Conservation (phyloP, 2,329 filamentous ascomycete genomes). For the Colletotrichum sp. region DNA sequence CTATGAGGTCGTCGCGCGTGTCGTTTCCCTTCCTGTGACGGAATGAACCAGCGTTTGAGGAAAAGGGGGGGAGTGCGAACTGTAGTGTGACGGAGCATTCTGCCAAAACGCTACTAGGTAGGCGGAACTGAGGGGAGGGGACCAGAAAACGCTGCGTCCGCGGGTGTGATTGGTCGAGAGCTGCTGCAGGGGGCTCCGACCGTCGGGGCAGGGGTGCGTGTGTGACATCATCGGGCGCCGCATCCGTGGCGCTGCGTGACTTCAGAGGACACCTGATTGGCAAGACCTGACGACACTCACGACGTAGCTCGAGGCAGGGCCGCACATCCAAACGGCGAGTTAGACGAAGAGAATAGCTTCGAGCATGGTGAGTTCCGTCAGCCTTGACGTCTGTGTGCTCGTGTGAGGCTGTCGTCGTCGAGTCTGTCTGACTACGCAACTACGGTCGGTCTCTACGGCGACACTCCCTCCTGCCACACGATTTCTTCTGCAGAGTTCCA, state of each 20-base stretch:
- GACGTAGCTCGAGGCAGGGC: slow-evolving; percentile 3
- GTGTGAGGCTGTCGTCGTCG: background rate
- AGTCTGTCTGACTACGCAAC: background rate
- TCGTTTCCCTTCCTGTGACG: slow-evolving; percentile 16
- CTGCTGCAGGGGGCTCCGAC: background rate
- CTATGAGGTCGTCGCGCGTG: slow-evolving; percentile 18
- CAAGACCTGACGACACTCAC: slow-evolving; percentile 15
- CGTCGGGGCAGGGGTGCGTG: background rate
- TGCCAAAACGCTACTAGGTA: slow-evolving; percentile 13
- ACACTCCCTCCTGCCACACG: background rate
- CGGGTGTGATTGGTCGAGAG: background rate
- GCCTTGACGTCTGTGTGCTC: slow-evolving; percentile 19
- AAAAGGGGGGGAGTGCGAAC: background rate
- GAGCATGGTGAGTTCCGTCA: slow-evolving; percentile 6
- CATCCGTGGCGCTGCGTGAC: slow-evolving; percentile 18
- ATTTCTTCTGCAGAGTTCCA: background rate
- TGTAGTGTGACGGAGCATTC: slow-evolving; percentile 5
- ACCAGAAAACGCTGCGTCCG: background rate
- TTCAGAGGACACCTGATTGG: slow-evolving; percentile 17
- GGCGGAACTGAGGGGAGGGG: background rate
- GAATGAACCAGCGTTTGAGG: slow-evolving; percentile 19
- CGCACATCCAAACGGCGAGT: background rate
- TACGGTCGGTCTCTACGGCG: background rate
- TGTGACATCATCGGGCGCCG: slow-evolving; percentile 15
- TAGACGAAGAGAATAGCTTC: background rate